phyloP scores from a whole-genome alignment of 805 yeast genomes.

The Sungouiella blattae region DNA sequence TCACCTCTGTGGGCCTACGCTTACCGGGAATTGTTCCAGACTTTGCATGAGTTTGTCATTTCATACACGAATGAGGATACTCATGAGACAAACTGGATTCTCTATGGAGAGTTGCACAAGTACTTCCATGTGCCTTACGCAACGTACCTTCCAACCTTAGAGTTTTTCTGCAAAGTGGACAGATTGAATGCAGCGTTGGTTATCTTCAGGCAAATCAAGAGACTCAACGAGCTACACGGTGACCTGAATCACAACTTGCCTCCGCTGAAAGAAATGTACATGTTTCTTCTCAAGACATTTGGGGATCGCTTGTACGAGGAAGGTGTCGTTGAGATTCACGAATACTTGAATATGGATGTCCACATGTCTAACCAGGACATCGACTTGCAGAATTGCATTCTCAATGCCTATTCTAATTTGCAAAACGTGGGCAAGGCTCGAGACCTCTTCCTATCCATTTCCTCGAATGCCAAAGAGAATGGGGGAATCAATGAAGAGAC shows the following conservation, averaged over 20 bases:
- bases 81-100: conserved; percentile 51
- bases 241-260: conserved; percentile 12
- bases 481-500: conserved; percentile 62
- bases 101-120: conserved; percentile 55
- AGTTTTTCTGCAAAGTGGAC: conserved; percentile 49
- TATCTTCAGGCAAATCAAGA: conserved; percentile 59
- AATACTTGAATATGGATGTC: conserved; percentile 58
- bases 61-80: conserved; percentile 27
- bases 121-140: conserved; percentile 58
- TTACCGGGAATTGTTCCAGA: conserved; percentile 26
- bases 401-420: conserved; percentile 60
- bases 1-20: conserved; percentile 20
- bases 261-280: conserved; percentile 47
- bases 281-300: conserved; percentile 56
- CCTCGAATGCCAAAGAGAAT: conserved; percentile 43
- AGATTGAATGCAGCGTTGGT: conserved; percentile 61
- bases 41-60: conserved; percentile 29
- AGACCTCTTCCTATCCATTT: conserved; percentile 58
- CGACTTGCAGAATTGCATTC: conserved; percentile 54
- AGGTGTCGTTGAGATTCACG: conserved; percentile 64
- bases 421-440: conserved; percentile 54
- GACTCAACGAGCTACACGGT: conserved; percentile 51
- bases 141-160: conserved; percentile 55
- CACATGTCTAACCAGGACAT: conserved; percentile 51
- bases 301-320: conserved; percentile 57